Evolutionary conservation across 495 filamentous ascomycete species (phyloP).

Genomic region (Aspergillus funiculosus): DNA sequence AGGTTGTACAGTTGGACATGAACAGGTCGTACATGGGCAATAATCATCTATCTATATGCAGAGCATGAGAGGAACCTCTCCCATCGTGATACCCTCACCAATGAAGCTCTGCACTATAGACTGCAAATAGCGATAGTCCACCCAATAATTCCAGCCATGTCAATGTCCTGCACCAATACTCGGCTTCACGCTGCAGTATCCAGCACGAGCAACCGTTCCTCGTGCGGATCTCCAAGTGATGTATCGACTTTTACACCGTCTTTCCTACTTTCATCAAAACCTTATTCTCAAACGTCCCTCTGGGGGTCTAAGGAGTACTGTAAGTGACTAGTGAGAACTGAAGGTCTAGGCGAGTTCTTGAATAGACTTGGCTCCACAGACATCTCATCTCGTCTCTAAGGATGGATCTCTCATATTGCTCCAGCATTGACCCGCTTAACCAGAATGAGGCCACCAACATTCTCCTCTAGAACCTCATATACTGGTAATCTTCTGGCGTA

Average conservation of each 20-base stretch:
- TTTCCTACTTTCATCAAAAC: background rate
- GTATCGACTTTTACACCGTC: background rate
- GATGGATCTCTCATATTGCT: too few species aligned
- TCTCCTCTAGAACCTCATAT: too few species aligned
- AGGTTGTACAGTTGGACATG: background rate
- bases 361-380: too few species aligned
- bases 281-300: background rate
- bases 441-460: too few species aligned
- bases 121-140: slow-evolving; percentile 10
- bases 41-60: background rate
- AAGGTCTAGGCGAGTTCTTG: slow-evolving; percentile 1
- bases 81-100: background rate
- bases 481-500: too few species aligned
- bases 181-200: background rate
- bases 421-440: too few species aligned
- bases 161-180: slow-evolving; percentile 14
- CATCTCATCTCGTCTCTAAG: too few species aligned
- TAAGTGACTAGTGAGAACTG: background rate
- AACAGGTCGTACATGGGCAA: background rate
- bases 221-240: too few species aligned
- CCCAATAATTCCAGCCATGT: slow-evolving; percentile 18
- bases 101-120: slow-evolving; percentile 4
- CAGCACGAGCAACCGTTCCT: slow-evolving; percentile 4
- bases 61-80: background rate
- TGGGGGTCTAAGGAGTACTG: background rate